Conservation (phyloP, 176 grass and related monocot species). For the Rhynchospora tenuis region DNA sequence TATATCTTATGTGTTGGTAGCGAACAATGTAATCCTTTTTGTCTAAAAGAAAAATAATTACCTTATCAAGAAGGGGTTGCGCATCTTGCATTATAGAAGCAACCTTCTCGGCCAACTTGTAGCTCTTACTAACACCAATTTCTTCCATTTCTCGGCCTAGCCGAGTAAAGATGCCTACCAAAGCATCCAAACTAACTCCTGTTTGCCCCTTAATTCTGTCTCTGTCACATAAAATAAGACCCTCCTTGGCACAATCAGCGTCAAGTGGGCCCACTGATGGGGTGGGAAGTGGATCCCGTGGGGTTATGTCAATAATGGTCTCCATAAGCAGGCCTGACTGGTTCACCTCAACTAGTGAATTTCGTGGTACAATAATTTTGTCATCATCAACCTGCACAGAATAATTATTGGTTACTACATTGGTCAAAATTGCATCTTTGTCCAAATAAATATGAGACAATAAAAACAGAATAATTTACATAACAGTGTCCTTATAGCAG, state of each 20-base stretch:
- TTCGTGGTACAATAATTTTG: slow-evolving; percentile 80
- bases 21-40: not conserved
- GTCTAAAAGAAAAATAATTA: slow-evolving; percentile 10
- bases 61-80: slow-evolving; percentile 82
- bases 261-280: slow-evolving; percentile 77
- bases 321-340: slow-evolving; percentile 99
- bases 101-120: slow-evolving; percentile 83
- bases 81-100: slow-evolving; percentile 87
- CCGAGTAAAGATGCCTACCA: slow-evolving; percentile 87
- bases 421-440: slow-evolving; percentile 13
- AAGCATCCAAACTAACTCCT: slow-evolving; percentile 89
- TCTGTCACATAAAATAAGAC: slow-evolving; percentile 85
- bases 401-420: not conserved
- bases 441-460: not conserved
- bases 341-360: slow-evolving; percentile 86
- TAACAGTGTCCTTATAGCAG: not conserved
- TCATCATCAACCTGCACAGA: slow-evolving; percentile 76
- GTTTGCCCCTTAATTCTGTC: slow-evolving; percentile 79
- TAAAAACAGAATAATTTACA: not conserved
- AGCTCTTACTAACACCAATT: slow-evolving; percentile 69
- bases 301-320: slow-evolving; percentile 88
- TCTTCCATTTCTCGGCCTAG: slow-evolving; percentile 92
- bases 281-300: slow-evolving; percentile 65
- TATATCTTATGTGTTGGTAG: not conserved
- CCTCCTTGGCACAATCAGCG: slow-evolving; percentile 60